A percentile compares a stretch with the other conserved stretches of the same genome.
Evolutionary conservation across 805 yeast species (phyloP).

Genomic region (Jamesozyma spencerorum): DNA sequence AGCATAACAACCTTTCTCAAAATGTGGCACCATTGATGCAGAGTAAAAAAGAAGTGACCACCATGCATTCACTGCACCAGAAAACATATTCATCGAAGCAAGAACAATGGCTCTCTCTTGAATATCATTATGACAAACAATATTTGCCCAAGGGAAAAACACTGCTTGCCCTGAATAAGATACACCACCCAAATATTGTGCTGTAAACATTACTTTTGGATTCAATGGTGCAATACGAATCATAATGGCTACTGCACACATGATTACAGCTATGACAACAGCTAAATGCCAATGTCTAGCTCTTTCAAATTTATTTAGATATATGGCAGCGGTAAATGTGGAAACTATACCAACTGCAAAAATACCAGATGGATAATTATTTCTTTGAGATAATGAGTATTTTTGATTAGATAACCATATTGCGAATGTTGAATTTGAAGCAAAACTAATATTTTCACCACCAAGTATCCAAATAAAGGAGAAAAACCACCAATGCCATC

Average conservation of each 20-base stretch:
- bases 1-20: constrained; percentile 46
- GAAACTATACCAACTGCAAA: constrained; percentile 43
- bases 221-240: constrained; percentile 35
- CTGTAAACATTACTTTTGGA: constrained; percentile 37
- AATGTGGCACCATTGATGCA: constrained; percentile 44
- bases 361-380: constrained; percentile 48
- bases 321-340: constrained; percentile 36
- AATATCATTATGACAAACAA: constrained; percentile 47
- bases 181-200: constrained; percentile 47
- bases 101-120: constrained; percentile 57
- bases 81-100: constrained; percentile 59
- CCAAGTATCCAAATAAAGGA: constrained; percentile 44
- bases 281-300: constrained; percentile 46
- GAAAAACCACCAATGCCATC: constrained; percentile 53
- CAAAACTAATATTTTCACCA: constrained; percentile 41
- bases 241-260: constrained; percentile 41
- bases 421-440: constrained; percentile 39
- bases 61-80: constrained; percentile 57
- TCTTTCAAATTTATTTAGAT: constrained; percentile 35
- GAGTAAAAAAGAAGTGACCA: constrained; percentile 47
- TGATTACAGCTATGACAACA: constrained; percentile 33
- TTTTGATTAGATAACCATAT: constrained; percentile 36
- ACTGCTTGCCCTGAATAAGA: constrained; percentile 53
- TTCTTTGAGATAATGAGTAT: constrained; percentile 38
- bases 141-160: constrained; percentile 56